A percentile compares a stretch with the other conserved stretches of the same genome.
Evolutionary conservation across 2,329 filamentous ascomycete species (phyloP).

Genomic region (Sclerotiophoma versabilis): DNA sequence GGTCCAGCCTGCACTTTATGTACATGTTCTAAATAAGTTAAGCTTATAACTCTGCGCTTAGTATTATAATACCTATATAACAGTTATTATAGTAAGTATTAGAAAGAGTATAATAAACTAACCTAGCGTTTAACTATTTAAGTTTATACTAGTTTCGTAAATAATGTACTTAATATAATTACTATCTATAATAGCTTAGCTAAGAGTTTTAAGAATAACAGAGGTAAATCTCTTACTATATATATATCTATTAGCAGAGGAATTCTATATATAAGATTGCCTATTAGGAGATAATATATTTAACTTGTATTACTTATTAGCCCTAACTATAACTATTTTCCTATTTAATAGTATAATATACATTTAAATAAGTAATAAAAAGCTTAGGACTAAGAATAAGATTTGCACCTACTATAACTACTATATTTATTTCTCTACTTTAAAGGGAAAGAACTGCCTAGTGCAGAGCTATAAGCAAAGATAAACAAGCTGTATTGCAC

Average conservation of each 20-base stretch:
- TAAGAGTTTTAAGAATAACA: constrained; percentile 37
- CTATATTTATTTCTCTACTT: constrained; percentile 18
- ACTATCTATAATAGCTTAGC: constrained; percentile 25
- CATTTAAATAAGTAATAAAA: neutral
- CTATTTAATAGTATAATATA: neutral
- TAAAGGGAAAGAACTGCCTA: constrained; percentile 19
- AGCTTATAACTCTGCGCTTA: constrained; percentile 54
- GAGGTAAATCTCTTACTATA: constrained; percentile 65
- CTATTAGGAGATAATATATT: neutral
- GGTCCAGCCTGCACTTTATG: constrained; percentile 43
- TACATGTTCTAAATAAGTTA: constrained; percentile 44
- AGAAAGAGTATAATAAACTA: neutral
- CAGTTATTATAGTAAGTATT: neutral
- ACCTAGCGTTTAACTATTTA: constrained; percentile 25
- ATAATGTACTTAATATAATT: constrained; percentile 41
- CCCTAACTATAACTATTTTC: neutral
- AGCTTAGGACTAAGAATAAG: constrained; percentile 13
- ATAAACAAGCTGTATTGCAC: constrained; percentile 50
- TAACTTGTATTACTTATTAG: neutral
- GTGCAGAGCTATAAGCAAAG: constrained; percentile 38
- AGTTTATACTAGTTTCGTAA: constrained; percentile 33
- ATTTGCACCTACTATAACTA: constrained; percentile 19
- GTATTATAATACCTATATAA: constrained; percentile 24
- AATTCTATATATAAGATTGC: constrained; percentile 49
- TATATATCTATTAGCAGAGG: constrained; percentile 67